Conservation (phyloP, 495 filamentous ascomycete genomes). For the Pseudotulostoma volvatum region DNA sequence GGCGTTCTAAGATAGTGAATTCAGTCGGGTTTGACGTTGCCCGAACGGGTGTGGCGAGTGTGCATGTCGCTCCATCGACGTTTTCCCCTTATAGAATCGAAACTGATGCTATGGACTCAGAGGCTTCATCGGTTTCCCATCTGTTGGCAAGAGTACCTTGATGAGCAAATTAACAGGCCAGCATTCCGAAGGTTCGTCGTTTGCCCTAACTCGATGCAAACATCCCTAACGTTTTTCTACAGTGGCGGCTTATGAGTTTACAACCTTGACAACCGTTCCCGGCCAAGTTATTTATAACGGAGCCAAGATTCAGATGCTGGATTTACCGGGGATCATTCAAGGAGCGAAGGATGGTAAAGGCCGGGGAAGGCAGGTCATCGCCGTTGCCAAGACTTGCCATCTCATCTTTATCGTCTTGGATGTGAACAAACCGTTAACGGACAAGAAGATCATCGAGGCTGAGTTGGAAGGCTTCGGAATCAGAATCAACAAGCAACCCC, state of each 20-base stretch:
- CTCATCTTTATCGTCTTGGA: conserved; percentile 97
- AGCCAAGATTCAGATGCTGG: conserved; percentile 95
- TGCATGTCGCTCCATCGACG: conserved; percentile 41
- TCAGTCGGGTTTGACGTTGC: conserved; percentile 92
- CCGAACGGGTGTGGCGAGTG: conserved; percentile 88
- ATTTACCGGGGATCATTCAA: conserved; percentile 97
- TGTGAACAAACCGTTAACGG: conserved; percentile 94
- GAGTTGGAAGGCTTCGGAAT: conserved; percentile 97
- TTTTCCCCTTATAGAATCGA: not conserved
- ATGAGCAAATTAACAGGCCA: conserved; percentile 91
- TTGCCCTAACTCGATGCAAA: not conserved
- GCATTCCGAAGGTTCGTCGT: conserved; percentile 62
- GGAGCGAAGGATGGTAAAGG: conserved; percentile 97
- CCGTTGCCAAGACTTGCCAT: conserved; percentile 96
- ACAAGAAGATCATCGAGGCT: conserved; percentile 92
- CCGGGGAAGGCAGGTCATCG: conserved; percentile 96
- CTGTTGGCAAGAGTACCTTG: conserved; percentile 93
- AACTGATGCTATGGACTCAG: conserved; percentile 9
- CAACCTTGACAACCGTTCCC: conserved; percentile 90
- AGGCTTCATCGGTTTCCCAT: conserved; percentile 67
- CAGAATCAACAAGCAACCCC: conserved; percentile 89
- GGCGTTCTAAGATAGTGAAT: conserved; percentile 11
- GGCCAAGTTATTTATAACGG: conserved; percentile 95
- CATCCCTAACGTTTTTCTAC: conserved; percentile 9
- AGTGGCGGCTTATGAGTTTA: conserved; percentile 96